Evolutionary conservation across 306 rosid species (phyloP), one percentile per base, ranked within the genome.

Genomic region (Castanea sativa): DNA sequence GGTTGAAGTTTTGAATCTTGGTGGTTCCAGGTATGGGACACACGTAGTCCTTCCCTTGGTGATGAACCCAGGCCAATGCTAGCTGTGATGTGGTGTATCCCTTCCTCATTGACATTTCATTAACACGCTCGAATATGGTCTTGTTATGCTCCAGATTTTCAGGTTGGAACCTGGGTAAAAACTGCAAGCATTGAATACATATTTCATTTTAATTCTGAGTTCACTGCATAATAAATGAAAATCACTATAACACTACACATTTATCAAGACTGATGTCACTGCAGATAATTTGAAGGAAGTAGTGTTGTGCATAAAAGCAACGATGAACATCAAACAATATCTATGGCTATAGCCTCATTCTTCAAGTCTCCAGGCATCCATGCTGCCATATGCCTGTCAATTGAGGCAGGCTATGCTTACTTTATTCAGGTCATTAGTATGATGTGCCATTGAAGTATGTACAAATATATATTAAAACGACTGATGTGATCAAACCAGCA

Each of bases 11-110:
- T 76, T 79, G 83, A 27, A 86, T 73, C 82, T 91, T 90, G 3
- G 98, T 93, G 43, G 98, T 93, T 86, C 98, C 97, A 0, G 97
- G 98, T 25, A 89, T 91, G 1, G 93, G 91, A 30, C 89, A 84
- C 70, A 91, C 91, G 23, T 23, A 23, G 9, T 87, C 93, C 2
- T 83, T 86, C 49, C 96, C 96, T 67, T 91, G 92, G 79, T 91
- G 91, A 41, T 86, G 97, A 85, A 89, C 82, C 93, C 91, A 91
- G 5, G 93, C 91, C 63, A 89, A 19, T 32, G 90, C 92, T 32
- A 87, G 87, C 75, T 89, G 92, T 18, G 96, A 41, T 1, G 92
- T 76, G 20, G 92, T 85, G 79, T 90, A 91, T 8, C 86, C 91
- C 57, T 89, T 91, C 80, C 75, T 87, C 65, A 83, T 23, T 25